A percentile compares a stretch with the other conserved stretches of the same genome.
phyloP scores from a whole-genome alignment of 2,329 filamentous ascomycete genomes.

The Trichophyton verrucosum region DNA sequence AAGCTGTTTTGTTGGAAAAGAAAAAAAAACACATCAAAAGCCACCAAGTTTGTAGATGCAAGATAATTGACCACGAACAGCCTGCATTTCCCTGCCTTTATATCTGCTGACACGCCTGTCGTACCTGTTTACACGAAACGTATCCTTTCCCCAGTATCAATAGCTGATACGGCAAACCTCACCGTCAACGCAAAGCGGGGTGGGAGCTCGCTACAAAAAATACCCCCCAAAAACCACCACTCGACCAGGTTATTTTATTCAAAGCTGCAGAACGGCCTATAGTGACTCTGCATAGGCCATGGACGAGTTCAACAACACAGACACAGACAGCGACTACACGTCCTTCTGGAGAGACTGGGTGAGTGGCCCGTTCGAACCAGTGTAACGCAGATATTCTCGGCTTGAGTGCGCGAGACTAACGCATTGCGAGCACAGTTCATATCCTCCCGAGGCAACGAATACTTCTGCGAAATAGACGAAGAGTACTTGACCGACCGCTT shows the following conservation, averaged over 20 bases:
- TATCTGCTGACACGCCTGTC: neutral
- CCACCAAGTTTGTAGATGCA: neutral
- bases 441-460: conserved; percentile 92
- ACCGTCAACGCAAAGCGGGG: neutral
- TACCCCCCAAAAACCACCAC: neutral
- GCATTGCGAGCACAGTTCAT: conserved; percentile 59
- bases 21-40: neutral
- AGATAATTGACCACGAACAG: neutral
- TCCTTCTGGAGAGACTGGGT: conserved; percentile 99
- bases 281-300: conserved; percentile 36
- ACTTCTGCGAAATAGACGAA: conserved; percentile 99
- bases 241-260: neutral
- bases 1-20: neutral
- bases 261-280: neutral
- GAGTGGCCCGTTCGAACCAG: conserved; percentile 29
- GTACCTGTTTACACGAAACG: neutral
- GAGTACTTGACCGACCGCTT: conserved; percentile 97
- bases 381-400: neutral
- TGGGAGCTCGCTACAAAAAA: neutral
- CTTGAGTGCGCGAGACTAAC: neutral
- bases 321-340: conserved; percentile 97
- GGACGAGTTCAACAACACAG: conserved; percentile 87
- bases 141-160: neutral
- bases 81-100: neutral
- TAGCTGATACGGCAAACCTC: neutral